Evolutionary conservation across 768 basidiomycete genomes (phyloP).

Genomic region (Termitomyces titanicus): DNA sequence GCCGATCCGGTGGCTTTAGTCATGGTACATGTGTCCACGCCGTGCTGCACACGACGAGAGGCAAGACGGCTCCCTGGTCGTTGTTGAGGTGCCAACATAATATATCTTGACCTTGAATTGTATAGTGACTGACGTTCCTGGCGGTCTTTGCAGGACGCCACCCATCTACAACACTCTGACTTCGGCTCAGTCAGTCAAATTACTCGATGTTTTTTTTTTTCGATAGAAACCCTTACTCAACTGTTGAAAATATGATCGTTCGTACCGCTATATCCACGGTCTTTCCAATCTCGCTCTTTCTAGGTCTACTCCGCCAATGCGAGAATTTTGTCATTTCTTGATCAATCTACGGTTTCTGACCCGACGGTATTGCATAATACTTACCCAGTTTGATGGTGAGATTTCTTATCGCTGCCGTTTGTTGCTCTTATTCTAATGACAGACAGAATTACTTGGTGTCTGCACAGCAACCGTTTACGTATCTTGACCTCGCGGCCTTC

Average conservation of each 20-base stretch:
- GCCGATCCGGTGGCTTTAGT: neutral
- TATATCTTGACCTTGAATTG: neutral
- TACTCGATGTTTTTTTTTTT: no score
- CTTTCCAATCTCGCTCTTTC: neutral
- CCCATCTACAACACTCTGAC: neutral
- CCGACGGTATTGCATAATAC: neutral
- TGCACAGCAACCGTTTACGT: neutral
- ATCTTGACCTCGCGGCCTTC: neutral
- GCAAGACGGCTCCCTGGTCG: neutral
- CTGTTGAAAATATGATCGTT: neutral
- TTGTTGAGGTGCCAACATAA: neutral
- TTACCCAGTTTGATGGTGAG: neutral
- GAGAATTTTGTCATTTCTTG: neutral
- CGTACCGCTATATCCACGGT: neutral
- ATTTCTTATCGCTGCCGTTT: neutral
- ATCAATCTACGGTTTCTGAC: neutral
- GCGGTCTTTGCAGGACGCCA: neutral
- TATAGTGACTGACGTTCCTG: neutral
- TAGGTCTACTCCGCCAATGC: neutral
- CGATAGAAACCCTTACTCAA: neutral
- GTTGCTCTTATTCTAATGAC: neutral
- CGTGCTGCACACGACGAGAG: no score
- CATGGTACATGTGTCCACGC: neutral
- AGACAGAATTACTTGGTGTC: neutral
- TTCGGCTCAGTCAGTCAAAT: no score